These are phyloP conservation scores for Penicillium sp. DNA, from an alignment of 2,329 filamentous ascomycete genomes.

Conservation along the genomic window DNA sequence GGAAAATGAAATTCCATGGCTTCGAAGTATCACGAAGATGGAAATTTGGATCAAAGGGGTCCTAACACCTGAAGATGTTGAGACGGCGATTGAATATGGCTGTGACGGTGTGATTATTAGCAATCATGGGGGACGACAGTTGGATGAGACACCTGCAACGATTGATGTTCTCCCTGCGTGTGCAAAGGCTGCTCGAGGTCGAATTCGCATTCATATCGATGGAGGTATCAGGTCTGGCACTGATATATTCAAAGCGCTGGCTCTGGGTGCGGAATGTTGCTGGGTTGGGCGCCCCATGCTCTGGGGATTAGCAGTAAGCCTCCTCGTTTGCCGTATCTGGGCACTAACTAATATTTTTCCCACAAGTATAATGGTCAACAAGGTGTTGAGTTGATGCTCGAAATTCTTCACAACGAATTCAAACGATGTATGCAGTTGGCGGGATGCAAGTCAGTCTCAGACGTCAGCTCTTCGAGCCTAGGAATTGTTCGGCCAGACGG, in stretches of 20 bases:
- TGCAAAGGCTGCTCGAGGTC: slow-evolving; percentile 34
- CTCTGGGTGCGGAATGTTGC: slow-evolving; percentile 39
- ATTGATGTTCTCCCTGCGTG: slow-evolving; percentile 41
- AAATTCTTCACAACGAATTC: slow-evolving; percentile 40
- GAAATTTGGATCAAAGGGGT: slow-evolving; percentile 43
- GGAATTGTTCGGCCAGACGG: slow-evolving; percentile 28
- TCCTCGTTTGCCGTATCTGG: neutral
- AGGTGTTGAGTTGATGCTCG: slow-evolving; percentile 37
- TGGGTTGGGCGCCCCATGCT: slow-evolving; percentile 40
- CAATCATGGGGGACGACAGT: slow-evolving; percentile 46
- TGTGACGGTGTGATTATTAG: slow-evolving; percentile 44
- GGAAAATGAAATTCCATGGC: slow-evolving; percentile 55
- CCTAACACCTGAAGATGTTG: slow-evolving; percentile 41
- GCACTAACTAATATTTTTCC: neutral
- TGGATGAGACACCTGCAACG: slow-evolving; percentile 43
- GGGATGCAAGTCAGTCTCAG: slow-evolving; percentile 31
- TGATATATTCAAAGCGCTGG: slow-evolving; percentile 45
- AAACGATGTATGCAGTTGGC: slow-evolving; percentile 36
- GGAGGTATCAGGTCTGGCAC: slow-evolving; percentile 40
- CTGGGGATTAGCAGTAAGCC: slow-evolving; percentile 42
- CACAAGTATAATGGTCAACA: slow-evolving; percentile 35
- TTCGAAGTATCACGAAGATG: slow-evolving; percentile 54
- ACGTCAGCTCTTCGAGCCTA: slow-evolving; percentile 29
- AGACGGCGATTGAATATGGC: slow-evolving; percentile 40
- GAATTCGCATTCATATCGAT: slow-evolving; percentile 40